A percentile compares a stretch with the other conserved stretches of the same genome.
Conservation (phyloP, 768 basidiomycete genomes). For the Daedaleopsis sinensis region DNA sequence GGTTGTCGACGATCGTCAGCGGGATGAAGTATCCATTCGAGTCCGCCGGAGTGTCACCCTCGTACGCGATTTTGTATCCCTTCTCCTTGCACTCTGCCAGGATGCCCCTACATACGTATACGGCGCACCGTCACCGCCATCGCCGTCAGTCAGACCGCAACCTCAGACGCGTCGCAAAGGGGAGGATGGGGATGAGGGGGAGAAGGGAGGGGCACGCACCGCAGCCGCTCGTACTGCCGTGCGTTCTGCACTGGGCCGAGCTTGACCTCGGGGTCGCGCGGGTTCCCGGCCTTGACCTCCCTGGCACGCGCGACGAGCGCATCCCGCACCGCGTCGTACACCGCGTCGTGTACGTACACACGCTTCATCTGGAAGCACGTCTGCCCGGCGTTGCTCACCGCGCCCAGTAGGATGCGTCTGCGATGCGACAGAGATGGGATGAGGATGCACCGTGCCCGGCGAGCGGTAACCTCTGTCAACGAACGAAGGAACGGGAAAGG, state of each 20-base stretch:
- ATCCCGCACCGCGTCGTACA: conserved; percentile 15
- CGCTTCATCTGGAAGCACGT: conserved; percentile 13
- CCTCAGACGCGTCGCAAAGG: too few relatives aligned
- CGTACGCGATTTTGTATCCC: conserved; percentile 11
- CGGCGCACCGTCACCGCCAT: background rate
- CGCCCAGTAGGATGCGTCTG: background rate
- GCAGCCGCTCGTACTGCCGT: background rate
- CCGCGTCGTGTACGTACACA: conserved; percentile 10
- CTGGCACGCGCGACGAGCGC: background rate
- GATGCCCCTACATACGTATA: conserved; percentile 4
- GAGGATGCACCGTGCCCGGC: too few relatives aligned
- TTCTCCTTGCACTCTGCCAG: conserved; percentile 12
- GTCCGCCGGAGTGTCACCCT: background rate
- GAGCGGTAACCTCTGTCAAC: background rate
- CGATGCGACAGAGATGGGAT: too few relatives aligned
- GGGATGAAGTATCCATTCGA: conserved; percentile 12
- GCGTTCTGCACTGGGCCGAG: conserved; percentile 8
- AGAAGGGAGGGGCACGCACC: background rate
- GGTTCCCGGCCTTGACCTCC: conserved; percentile 3
- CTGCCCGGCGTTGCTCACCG: conserved; percentile 10
- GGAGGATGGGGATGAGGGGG: too few relatives aligned
- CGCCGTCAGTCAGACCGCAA: background rate
- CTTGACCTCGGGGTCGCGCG: background rate
- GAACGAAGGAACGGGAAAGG: background rate
- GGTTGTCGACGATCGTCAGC: conserved; percentile 12